A percentile compares a stretch with the other conserved stretches of the same genome.
phyloP scores from a whole-genome alignment of 2,329 filamentous ascomycete genomes.

The Domatiomyces globalis region DNA sequence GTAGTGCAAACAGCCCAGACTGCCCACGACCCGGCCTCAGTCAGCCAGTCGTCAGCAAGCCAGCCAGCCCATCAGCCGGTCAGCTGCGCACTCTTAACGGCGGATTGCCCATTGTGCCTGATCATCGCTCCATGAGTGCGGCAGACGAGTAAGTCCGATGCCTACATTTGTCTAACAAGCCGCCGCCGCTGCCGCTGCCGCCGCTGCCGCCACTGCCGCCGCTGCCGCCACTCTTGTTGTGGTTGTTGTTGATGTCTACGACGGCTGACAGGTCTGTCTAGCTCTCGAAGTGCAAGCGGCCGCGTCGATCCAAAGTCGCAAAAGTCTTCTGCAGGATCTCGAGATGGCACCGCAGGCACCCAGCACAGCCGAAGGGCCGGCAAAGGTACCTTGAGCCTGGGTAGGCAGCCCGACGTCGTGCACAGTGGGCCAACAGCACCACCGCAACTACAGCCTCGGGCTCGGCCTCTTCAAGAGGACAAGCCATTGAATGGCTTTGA shows the following conservation, averaged over 20 bases:
- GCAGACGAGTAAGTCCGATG: not conserved
- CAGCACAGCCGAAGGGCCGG: slow-evolving; percentile 11
- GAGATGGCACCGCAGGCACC: slow-evolving; percentile 9
- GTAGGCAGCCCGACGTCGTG: slow-evolving; percentile 5
- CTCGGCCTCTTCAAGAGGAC: slow-evolving; percentile 18
- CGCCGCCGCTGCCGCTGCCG: not conserved
- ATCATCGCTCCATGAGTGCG: not conserved
- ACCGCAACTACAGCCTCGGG: not conserved
- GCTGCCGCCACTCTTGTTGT: not conserved
- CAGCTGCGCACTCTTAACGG: not conserved
- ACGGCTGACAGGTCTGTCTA: not conserved
- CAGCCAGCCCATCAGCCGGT: not conserved
- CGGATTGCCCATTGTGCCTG: not conserved
- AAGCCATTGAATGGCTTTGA: slow-evolving; percentile 32
- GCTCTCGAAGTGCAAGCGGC: not conserved
- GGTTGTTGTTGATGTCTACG: not conserved
- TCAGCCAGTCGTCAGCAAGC: not conserved
- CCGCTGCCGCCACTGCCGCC: not conserved
- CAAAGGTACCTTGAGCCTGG: slow-evolving; percentile 5
- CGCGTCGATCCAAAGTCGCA: slow-evolving; percentile 5
- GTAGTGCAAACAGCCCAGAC: no score
- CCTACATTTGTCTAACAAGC: no score
- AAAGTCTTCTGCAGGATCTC: slow-evolving; percentile 7
- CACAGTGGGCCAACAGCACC: not conserved
- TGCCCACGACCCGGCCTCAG: no score